Evolutionary conservation across 257 asterid species (phyloP), one percentile per base, ranked within the genome.

Genomic region (Linderniella brevidens): DNA sequence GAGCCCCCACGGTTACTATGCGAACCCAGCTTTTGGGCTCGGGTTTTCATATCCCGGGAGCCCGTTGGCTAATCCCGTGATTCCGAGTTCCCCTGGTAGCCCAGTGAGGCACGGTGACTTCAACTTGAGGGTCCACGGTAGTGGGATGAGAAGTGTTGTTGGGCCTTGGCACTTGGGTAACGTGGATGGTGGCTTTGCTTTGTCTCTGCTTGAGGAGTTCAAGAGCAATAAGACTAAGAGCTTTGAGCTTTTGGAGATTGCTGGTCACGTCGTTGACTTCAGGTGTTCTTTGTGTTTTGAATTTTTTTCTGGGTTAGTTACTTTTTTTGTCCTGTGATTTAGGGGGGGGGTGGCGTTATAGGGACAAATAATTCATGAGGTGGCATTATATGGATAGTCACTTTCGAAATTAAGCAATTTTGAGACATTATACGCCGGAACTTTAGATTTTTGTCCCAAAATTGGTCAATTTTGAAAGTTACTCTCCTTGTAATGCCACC

Each of bases 191-290:
- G 63, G 69, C 62, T 73, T 74, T 54, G 74, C 68, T 8, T 80
- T 90, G 40, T 68, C 95, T 52, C 57, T 88, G 57, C 69, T 88
- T 54, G 98, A 88, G 66, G 98, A 88, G 85, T 88, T 88, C 20
- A 88, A 88, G 75, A 78, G 92, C 73, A 88, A 84, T 59, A 88
- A 88, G 67, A 66, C 92, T 13, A 84, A 59, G 60, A 68, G 93
- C 65, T 80, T 88, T 66, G 98, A 88, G 60, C 96, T 88, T 37
- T 72, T 79, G 0, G 98, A 74, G 64, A 88, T 88, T 57, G 67
- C 72, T n/a, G 93, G 95, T 5, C 96, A 88, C 40, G 96, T 84
- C 50, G 93, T 84, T 63, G 98, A 88, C 52, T 88, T 88, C 62
- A 88, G 98, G 98, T 88, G 61, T 25, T 13, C 3, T 37, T 52